Conservation (phyloP, 2,329 filamentous ascomycete genomes). For the Fusarium armeniacum region DNA sequence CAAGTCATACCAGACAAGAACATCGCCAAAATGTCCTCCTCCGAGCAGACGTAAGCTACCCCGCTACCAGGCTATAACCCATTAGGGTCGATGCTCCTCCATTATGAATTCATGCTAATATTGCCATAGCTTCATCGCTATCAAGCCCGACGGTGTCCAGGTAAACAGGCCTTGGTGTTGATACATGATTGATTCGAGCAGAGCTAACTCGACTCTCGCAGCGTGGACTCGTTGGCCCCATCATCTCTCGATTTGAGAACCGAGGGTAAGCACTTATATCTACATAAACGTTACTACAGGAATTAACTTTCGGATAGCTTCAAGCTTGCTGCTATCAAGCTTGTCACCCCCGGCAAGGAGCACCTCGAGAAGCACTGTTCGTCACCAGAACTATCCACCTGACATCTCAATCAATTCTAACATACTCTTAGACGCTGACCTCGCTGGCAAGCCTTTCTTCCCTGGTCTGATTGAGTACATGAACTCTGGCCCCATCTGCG, state of each 20-base stretch:
- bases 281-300: constrained; percentile 17
- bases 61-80: constrained; percentile 48
- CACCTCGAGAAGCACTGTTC: constrained; percentile 97
- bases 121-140: constrained; percentile 91
- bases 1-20: constrained; percentile 49
- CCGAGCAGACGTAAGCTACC: constrained; percentile 86
- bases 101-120: constrained; percentile 45
- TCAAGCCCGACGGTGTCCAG: constrained; percentile 99
- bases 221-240: constrained; percentile 97
- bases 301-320: constrained; percentile 69
- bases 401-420: constrained; percentile 46
- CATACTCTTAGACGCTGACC: constrained; percentile 77
- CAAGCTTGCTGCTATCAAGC: constrained; percentile 99
- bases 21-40: constrained; percentile 73
- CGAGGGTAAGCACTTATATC: constrained; percentile 74
- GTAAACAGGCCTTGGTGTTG: constrained; percentile 64
- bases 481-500: constrained; percentile 94
- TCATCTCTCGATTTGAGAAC: constrained; percentile 98
- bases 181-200: constrained; percentile 1
- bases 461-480: constrained; percentile 95
- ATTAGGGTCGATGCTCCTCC: constrained; percentile 40
- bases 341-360: constrained; percentile 87
- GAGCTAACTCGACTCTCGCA: constrained; percentile 58
- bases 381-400: constrained; percentile 50
- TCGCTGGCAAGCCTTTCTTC: constrained; percentile 97